A percentile compares a stretch with the other conserved stretches of the same genome.
Evolutionary conservation across 192 early-diverging fungal species (phyloP).

Genomic region (Coemansia reversa): DNA sequence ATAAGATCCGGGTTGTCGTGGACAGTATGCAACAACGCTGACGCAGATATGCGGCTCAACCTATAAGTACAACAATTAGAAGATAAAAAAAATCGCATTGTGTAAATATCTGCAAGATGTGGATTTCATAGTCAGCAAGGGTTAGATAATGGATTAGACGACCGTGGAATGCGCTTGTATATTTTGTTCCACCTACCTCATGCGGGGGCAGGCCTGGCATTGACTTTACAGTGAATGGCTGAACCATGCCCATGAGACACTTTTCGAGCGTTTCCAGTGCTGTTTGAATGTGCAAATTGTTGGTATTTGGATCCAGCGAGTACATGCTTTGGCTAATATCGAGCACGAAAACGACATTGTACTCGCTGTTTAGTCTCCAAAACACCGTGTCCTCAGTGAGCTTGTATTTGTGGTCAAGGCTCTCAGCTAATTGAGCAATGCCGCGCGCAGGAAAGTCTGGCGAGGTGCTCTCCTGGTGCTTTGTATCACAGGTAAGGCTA

Average conservation of each 20-base stretch:
- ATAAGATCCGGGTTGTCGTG: slow-evolving; percentile 44
- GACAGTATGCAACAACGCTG: slow-evolving; percentile 50
- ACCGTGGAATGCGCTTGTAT: not conserved
- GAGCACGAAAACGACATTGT: slow-evolving; percentile 55
- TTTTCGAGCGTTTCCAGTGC: slow-evolving; percentile 55
- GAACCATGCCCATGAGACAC: slow-evolving; percentile 54
- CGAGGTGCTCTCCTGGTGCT: slow-evolving; percentile 10
- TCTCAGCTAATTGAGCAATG: slow-evolving; percentile 29
- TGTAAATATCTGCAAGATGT: not conserved
- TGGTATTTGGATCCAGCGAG: slow-evolving; percentile 51
- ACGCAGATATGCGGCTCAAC: slow-evolving; percentile 51
- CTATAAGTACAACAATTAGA: slow-evolving; percentile 15
- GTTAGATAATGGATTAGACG: not conserved
- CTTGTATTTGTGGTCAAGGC: slow-evolving; percentile 47
- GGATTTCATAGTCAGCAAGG: not conserved
- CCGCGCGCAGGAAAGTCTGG: slow-evolving; percentile 9
- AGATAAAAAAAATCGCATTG: not conserved
- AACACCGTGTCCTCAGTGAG: slow-evolving; percentile 54
- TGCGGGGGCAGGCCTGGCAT: slow-evolving; percentile 35
- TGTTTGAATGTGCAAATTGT: slow-evolving; percentile 42
- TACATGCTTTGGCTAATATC: slow-evolving; percentile 60
- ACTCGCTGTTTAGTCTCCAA: slow-evolving; percentile 41
- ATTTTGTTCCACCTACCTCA: slow-evolving; percentile 23
- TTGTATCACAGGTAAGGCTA: slow-evolving; percentile 11
- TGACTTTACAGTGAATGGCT: slow-evolving; percentile 39